These are phyloP conservation scores for Wallacemonas rigidus DNA, from an alignment of 208 protist species.

Conservation along the genomic window DNA sequence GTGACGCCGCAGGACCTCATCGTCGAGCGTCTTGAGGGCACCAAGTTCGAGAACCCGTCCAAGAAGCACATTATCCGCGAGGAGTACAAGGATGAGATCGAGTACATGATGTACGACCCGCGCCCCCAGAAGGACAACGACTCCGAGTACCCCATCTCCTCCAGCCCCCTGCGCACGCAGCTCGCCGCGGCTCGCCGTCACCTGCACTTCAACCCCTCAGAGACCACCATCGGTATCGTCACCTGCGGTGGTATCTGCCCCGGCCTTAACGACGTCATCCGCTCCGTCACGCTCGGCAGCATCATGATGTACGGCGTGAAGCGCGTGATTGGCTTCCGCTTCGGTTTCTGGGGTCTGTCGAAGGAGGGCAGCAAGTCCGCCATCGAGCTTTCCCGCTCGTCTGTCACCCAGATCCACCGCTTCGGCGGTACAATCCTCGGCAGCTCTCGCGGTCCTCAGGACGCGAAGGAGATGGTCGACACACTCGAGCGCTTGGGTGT, in stretches of 20 bases:
- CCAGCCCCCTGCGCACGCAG: slow-evolving; percentile 69
- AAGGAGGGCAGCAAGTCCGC: slow-evolving; percentile 86
- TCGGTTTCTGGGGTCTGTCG: slow-evolving; percentile 92
- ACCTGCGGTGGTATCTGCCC: slow-evolving; percentile 97
- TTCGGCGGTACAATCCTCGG: slow-evolving; percentile 93
- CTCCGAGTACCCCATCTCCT: slow-evolving; percentile 66
- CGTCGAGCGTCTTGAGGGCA: slow-evolving; percentile 74
- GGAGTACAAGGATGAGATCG: slow-evolving; percentile 77
- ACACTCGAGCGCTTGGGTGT: slow-evolving; percentile 81
- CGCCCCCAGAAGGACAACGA: slow-evolving; percentile 58
- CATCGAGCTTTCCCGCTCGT: slow-evolving; percentile 77
- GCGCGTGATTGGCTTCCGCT: slow-evolving; percentile 91
- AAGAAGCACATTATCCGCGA: slow-evolving; percentile 77
- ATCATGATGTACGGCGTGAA: slow-evolving; percentile 88
- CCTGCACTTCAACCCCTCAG: slow-evolving; percentile 89
- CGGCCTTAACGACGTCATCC: slow-evolving; percentile 95
- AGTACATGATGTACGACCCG: slow-evolving; percentile 91
- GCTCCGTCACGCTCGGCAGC: slow-evolving; percentile 84
- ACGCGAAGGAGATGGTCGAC: slow-evolving; percentile 91
- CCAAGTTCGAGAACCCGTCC: slow-evolving; percentile 77
- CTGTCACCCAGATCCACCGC: slow-evolving; percentile 90
- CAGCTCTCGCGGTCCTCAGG: slow-evolving; percentile 90
- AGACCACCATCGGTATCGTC: slow-evolving; percentile 92
- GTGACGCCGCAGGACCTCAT: slow-evolving; percentile 75
- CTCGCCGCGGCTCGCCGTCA: slow-evolving; percentile 80